Evolutionary conservation across 2,329 filamentous ascomycete species (phyloP), one percentile per base, ranked within the genome.

Genomic region (Fusarium albosuccineum): DNA sequence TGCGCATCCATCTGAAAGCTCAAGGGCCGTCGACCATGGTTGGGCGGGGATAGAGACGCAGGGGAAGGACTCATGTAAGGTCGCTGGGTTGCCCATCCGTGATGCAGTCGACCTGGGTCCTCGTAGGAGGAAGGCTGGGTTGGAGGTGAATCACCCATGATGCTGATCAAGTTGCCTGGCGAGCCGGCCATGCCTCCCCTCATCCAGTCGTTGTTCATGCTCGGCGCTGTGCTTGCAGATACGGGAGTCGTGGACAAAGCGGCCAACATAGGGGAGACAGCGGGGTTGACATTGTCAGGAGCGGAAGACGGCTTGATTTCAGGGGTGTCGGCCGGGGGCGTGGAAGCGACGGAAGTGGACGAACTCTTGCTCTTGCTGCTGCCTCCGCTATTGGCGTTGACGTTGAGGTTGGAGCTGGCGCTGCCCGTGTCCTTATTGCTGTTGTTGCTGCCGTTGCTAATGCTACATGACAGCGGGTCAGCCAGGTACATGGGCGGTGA

Each of bases 1-100:
- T 82, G 80, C 10, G 76, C 73, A 34, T 85, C 84, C 78, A 83
- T 81, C 46, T 89, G 86, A 70, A 83, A 87, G 75, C 86, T 88
- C 62, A 87, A 73, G 6, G 85, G 85, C 27, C 85, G 81, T 56
- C 80, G 78, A 37, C 75, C 67, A 56, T 70, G 74, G 27, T 72
- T 76, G 14, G 77, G 78, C 39, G 80, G 78, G 9, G 79, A 81
- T 40, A 77, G 71, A 1, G 83, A 85, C 1, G 82, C 76, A 7
- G 81, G 78, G 29, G 82, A 82, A 16, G 81, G 78, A 36, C 78
- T 81, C 74, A 81, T 78, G 61, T 79, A 81, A 11, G 80, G 78
- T 27, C 83, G 78, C 60, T 86, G 77, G 63, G 81, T 81, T 81
- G 76, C 79, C 83, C 82, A 72, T 78, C 80, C 70, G 59, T 82